These are phyloP conservation scores for Xylaria sp. DNA, from an alignment of 2,329 filamentous ascomycete species.

Conservation along the genomic window DNA sequence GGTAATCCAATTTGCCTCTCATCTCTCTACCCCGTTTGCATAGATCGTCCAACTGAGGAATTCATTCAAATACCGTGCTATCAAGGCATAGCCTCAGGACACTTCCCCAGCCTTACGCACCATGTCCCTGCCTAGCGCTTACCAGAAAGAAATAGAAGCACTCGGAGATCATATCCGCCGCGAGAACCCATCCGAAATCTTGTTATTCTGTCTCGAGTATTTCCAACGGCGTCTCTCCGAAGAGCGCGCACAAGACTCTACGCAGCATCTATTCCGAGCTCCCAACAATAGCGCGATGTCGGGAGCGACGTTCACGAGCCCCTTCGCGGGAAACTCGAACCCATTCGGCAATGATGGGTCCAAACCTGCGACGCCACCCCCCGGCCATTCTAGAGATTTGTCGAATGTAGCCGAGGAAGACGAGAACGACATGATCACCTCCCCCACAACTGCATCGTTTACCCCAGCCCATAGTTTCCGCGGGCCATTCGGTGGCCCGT, in stretches of 20 bases:
- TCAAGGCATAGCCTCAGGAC: conserved; percentile 8
- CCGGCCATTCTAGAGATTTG: conserved; percentile 48
- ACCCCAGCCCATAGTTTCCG: conserved; percentile 43
- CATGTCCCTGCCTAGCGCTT: conserved; percentile 56
- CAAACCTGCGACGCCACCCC: conserved; percentile 47
- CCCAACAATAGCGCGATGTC: conserved; percentile 59
- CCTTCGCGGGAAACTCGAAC: conserved; percentile 68
- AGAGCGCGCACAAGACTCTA: conserved; percentile 61
- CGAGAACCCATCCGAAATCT: conserved; percentile 62
- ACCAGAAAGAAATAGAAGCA: conserved; percentile 64
- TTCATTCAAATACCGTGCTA: conserved; percentile 3
- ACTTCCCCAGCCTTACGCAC: conserved; percentile 12
- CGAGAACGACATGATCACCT: conserved; percentile 74
- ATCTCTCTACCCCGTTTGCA: neutral
- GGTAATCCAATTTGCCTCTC: conserved; percentile 11
- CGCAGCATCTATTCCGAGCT: conserved; percentile 4
- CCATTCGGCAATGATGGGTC: conserved; percentile 66
- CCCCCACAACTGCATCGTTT: conserved; percentile 69
- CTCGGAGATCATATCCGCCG: conserved; percentile 64
- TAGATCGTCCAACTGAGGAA: too few relatives aligned
- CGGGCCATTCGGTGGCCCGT: conserved; percentile 51
- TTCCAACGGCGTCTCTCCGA: conserved; percentile 67
- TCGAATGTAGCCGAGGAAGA: conserved; percentile 75
- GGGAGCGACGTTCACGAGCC: conserved; percentile 75
- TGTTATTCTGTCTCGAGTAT: conserved; percentile 72